Evolutionary conservation across 148 eudicot genomes (phyloP).

Genomic region (Agrostemma githago): DNA sequence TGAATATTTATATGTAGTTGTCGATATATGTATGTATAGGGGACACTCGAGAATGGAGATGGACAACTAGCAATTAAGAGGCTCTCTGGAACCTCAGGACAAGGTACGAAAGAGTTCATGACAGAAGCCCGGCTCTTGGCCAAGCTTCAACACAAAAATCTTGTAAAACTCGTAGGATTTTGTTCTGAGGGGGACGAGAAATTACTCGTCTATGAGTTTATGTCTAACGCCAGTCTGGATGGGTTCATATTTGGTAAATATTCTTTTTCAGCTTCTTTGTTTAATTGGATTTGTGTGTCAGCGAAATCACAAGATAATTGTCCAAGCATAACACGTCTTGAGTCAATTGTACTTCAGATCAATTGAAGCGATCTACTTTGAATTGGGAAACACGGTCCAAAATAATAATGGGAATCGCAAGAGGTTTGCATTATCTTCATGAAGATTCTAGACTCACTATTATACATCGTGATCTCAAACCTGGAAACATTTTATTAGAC

Average conservation of each 20-base stretch:
- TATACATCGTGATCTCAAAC: slow-evolving; percentile 45
- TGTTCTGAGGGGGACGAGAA: slow-evolving; percentile 72
- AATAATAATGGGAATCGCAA: slow-evolving; percentile 27
- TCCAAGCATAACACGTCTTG: no score
- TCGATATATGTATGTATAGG: slow-evolving; percentile 16
- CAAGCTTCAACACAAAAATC: slow-evolving; percentile 69
- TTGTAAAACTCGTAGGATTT: slow-evolving; percentile 68
- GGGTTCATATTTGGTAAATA: slow-evolving; percentile 49
- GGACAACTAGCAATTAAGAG: slow-evolving; percentile 52
- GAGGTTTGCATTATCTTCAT: slow-evolving; percentile 33
- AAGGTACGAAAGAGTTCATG: slow-evolving; percentile 67
- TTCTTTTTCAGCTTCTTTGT: no score
- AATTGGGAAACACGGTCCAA: slow-evolving; percentile 23
- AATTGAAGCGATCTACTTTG: background rate
- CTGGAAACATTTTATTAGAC: slow-evolving; percentile 59
- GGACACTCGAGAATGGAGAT: slow-evolving; percentile 44
- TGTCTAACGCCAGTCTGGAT: slow-evolving; percentile 65
- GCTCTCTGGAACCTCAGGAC: slow-evolving; percentile 48
- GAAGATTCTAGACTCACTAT: slow-evolving; percentile 27
- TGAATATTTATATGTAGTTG: background rate
- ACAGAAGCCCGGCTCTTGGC: slow-evolving; percentile 57
- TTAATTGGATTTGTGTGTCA: no score
- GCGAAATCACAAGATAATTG: no score
- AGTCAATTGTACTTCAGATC: background rate
- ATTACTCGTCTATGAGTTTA: slow-evolving; percentile 64